These are phyloP conservation scores for Colletotrichum sp. DNA, from an alignment of 2,329 filamentous ascomycete genomes.

Conservation along the genomic window DNA sequence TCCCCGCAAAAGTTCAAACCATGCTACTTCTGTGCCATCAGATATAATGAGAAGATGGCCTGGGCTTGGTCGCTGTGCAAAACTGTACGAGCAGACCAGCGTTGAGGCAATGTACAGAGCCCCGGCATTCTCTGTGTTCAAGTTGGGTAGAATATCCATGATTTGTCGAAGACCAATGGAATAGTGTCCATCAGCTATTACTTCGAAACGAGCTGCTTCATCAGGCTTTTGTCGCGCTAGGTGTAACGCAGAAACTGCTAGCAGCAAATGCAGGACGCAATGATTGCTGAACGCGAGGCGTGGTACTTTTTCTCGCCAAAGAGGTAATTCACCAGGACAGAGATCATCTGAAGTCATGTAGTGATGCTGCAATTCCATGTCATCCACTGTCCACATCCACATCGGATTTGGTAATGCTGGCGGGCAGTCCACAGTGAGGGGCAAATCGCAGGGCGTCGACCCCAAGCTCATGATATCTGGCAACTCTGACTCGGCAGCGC, in stretches of 20 bases:
- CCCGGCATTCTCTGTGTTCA: slow-evolving; percentile 12
- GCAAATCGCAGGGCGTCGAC: background rate
- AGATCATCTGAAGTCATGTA: background rate
- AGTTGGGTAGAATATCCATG: slow-evolving; percentile 6
- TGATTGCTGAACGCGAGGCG: slow-evolving; percentile 14
- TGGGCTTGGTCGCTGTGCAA: slow-evolving; percentile 11
- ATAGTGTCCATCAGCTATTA: slow-evolving; percentile 17
- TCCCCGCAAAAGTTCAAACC: slow-evolving; percentile 21
- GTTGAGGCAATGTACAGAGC: slow-evolving; percentile 16
- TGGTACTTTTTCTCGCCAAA: slow-evolving; percentile 19
- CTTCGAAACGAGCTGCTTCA: background rate
- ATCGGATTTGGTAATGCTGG: background rate
- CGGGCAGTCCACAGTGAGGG: background rate
- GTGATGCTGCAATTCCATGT: slow-evolving; percentile 17
- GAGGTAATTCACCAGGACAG: background rate
- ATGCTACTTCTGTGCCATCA: slow-evolving; percentile 19
- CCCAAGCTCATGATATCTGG: background rate
- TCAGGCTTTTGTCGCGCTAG: background rate
- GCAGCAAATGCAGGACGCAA: slow-evolving; percentile 14
- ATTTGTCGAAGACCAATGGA: slow-evolving; percentile 7
- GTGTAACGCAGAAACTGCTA: slow-evolving; percentile 9
- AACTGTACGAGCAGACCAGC: slow-evolving; percentile 12
- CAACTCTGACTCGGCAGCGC: background rate
- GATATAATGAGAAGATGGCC: slow-evolving; percentile 24
- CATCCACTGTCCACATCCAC: slow-evolving; percentile 12